phyloP scores from a whole-genome alignment of 129 eudicot species.

The Lonicera japonica region DNA sequence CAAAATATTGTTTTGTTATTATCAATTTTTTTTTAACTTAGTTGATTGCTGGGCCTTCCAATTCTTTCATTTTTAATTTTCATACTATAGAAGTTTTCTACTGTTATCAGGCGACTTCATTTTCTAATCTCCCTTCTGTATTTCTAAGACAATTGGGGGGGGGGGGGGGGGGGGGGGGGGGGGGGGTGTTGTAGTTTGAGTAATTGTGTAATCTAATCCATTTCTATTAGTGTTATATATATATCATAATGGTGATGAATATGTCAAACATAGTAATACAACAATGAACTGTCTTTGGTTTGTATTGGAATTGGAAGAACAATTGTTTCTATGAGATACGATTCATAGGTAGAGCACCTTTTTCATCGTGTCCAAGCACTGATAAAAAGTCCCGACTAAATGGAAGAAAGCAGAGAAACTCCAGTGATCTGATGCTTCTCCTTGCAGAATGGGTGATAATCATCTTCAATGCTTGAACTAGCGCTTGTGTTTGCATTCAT shows the following conservation, averaged over 20 bases:
- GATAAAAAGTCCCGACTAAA: neutral
- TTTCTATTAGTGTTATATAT: neutral
- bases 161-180: neutral
- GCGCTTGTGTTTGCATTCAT: neutral
- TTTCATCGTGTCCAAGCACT: too few species aligned
- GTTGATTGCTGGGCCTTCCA: conserved; percentile 26
- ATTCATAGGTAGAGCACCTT: too few species aligned
- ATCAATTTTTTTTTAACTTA: conserved; percentile 28
- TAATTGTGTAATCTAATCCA: neutral
- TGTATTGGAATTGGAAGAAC: too few species aligned
- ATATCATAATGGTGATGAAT: too few species aligned
- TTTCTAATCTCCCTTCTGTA: neutral
- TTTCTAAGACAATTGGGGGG: neutral
- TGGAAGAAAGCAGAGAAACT: conserved; percentile 32
- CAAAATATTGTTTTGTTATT: conserved; percentile 21
- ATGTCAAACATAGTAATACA: too few species aligned
- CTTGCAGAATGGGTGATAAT: conserved; percentile 44
- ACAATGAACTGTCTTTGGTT: too few species aligned
- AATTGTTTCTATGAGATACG: too few species aligned
- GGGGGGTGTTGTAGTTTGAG: neutral
- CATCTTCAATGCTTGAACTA: conserved; percentile 8
- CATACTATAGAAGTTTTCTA: conserved; percentile 4
- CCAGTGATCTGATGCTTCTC: conserved; percentile 27
- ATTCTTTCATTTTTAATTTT: conserved; percentile 24
- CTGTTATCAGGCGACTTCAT: neutral